phyloP scores from a whole-genome alignment of 768 basidiomycete species.

The Xerocomellus chrysenteron region DNA sequence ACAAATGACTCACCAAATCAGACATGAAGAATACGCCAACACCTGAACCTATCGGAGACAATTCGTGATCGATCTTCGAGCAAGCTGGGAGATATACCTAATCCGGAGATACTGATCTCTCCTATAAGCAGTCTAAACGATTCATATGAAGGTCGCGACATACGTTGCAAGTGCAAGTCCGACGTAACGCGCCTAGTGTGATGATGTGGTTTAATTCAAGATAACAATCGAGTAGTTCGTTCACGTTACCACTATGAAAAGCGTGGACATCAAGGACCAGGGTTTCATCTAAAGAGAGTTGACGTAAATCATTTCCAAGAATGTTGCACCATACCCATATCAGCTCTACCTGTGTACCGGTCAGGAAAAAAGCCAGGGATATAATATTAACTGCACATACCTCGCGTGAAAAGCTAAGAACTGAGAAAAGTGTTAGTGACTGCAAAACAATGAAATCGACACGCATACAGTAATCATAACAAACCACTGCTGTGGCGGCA shows the following conservation, averaged over 20 bases:
- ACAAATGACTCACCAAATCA: not conserved
- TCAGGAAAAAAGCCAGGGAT: not conserved
- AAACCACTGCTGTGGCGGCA: not conserved
- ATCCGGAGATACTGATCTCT: not conserved
- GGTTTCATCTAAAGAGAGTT: conserved; percentile 6
- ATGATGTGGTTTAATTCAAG: not conserved
- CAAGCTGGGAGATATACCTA: not conserved
- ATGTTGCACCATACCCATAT: conserved; percentile 11
- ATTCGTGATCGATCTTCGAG: not conserved
- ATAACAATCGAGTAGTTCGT: not conserved
- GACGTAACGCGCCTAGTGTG: conserved; percentile 5
- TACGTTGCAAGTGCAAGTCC: conserved; percentile 8
- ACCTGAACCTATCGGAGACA: not conserved
- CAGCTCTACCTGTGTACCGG: not conserved
- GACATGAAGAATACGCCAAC: not conserved
- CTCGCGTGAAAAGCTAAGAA: conserved; percentile 8
- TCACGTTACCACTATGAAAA: conserved; percentile 11
- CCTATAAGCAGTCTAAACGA: not conserved
- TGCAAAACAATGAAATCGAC: not conserved
- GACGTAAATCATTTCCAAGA: not conserved
- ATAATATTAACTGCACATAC: not conserved
- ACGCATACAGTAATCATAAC: conserved; percentile 10
- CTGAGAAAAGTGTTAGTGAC: not conserved
- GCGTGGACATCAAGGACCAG: conserved; percentile 9
- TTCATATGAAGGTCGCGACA: not conserved